Base-by-base conservation (phyloP, 306 rosid species). In the Quercus robur region DNA sequence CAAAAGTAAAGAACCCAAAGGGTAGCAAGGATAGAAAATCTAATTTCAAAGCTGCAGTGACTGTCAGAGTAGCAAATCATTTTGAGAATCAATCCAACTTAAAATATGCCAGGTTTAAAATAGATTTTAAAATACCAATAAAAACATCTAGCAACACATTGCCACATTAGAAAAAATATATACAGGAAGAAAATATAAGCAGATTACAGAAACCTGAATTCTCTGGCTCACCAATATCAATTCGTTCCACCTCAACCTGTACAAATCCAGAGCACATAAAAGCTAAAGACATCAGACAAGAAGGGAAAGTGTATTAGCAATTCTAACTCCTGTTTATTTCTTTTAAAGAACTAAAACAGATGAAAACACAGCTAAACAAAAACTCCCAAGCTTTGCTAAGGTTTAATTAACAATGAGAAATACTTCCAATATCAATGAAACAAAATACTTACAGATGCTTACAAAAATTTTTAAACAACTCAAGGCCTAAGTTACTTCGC, bases 241-340 rank as follows among this genome's bases (percentile, higher is more conserved):
- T 95, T 14, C 90, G 85, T 33, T 95, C 99, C 86, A 95, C 96
- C 87, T 95, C 98, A 83, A 95, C 91, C 98, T 95, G 90, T 23
- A 54, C 49, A 78, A 59, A 84, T 76, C 52, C 56, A 49, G n/a
- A 4, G 33, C 64, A 82, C 58, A 70, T 38, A 78, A 56, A 62
- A 56, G 74, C 52, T 73, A 31, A 59, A 71, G 73, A 52, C 20
- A 72, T 59, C 25, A 54, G 19, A 35, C 23, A 41, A 41, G 56
- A 51, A 77, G 12, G 51, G 20, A 71, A 23, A 56, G 78, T 17
- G 73, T 19, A 77, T 71, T 51, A 58, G 49, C n/a, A 70, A 62
- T 61, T 56, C 76, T 66, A 17, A 63, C 70, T 79, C 19, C 69
- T 67, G 57, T 51, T 35, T 25, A 28, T 63, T 63, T 63, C 41